Percentiles rank a stretch among this genome's conserved stretches.
phyloP scores from a whole-genome alignment of 1,139 yeast species.

The Yueomyces sp. region DNA sequence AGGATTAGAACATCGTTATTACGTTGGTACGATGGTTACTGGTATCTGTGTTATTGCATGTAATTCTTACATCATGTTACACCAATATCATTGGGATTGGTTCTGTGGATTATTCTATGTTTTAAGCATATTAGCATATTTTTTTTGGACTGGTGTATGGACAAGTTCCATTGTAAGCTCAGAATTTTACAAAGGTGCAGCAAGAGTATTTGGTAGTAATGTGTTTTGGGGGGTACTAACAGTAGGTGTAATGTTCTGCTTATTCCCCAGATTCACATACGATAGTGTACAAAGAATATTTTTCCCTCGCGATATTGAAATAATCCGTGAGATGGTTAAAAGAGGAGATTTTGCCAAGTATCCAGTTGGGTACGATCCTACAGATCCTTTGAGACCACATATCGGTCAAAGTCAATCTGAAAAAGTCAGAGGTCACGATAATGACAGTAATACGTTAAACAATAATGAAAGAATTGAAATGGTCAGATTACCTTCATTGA shows the following conservation, averaged over 20 bases:
- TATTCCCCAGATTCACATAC: constrained; percentile 63
- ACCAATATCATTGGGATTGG: constrained; percentile 95
- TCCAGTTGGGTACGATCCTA: constrained; percentile 51
- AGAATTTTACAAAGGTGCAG: constrained; percentile 69
- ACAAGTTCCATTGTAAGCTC: constrained; percentile 45
- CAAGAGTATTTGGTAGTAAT: constrained; percentile 59
- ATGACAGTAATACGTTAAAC: not conserved
- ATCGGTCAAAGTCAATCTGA: constrained; percentile 6
- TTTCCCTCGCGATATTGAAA: constrained; percentile 71
- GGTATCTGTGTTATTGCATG: constrained; percentile 71
- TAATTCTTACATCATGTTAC: constrained; percentile 64
- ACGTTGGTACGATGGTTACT: constrained; percentile 74
- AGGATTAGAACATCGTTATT: constrained; percentile 68
- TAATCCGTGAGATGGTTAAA: constrained; percentile 63
- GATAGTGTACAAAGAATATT: constrained; percentile 51
- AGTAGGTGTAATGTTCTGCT: constrained; percentile 57
- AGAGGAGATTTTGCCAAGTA: constrained; percentile 47
- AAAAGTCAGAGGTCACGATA: not conserved
- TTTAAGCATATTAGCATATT: constrained; percentile 55
- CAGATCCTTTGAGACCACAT: constrained; percentile 36
- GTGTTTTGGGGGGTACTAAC: constrained; percentile 75
- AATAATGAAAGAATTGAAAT: constrained; percentile 3
- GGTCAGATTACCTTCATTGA: constrained; percentile 5
- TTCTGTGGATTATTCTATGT: constrained; percentile 50
- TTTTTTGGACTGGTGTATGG: constrained; percentile 90